Conservation (phyloP, 2,329 filamentous ascomycete genomes). For the Aschersonia sp. region DNA sequence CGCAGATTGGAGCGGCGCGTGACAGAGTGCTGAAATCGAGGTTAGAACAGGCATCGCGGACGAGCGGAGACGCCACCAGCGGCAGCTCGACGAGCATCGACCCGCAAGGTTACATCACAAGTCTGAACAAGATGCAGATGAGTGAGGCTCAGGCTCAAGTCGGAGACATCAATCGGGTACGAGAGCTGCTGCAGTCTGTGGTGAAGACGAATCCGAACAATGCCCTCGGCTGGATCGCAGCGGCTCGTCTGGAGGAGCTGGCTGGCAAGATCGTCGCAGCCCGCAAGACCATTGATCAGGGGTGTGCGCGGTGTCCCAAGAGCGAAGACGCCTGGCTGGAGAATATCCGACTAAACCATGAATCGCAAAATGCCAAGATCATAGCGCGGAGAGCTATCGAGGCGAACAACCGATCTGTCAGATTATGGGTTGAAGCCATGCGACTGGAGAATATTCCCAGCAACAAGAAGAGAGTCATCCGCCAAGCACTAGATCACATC, state of each 20-base stretch:
- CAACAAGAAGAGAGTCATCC: constrained; percentile 83
- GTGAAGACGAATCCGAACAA: constrained; percentile 95
- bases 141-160: constrained; percentile 71
- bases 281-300: constrained; percentile 73
- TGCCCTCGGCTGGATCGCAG: constrained; percentile 89
- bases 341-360: constrained; percentile 75
- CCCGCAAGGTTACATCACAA: constrained; percentile 90
- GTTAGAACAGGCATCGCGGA: constrained; percentile 74
- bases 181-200: constrained; percentile 85
- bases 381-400: constrained; percentile 90
- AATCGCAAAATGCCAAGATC: constrained; percentile 84
- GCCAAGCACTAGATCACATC: constrained; percentile 82
- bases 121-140: constrained; percentile 66
- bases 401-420: constrained; percentile 75
- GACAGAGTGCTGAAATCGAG: constrained; percentile 94
- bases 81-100: constrained; percentile 88
- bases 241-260: constrained; percentile 79
- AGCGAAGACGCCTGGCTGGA: constrained; percentile 94
- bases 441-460: constrained; percentile 69
- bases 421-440: constrained; percentile 92
- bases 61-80: constrained; percentile 46
- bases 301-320: constrained; percentile 82
- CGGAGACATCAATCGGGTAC: constrained; percentile 87
- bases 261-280: constrained; percentile 86
- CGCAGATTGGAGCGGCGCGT: constrained; percentile 87